Base-by-base conservation (phyloP, 2,329 filamentous ascomycete genomes). In the Simplicillium aogashimaense region DNA sequence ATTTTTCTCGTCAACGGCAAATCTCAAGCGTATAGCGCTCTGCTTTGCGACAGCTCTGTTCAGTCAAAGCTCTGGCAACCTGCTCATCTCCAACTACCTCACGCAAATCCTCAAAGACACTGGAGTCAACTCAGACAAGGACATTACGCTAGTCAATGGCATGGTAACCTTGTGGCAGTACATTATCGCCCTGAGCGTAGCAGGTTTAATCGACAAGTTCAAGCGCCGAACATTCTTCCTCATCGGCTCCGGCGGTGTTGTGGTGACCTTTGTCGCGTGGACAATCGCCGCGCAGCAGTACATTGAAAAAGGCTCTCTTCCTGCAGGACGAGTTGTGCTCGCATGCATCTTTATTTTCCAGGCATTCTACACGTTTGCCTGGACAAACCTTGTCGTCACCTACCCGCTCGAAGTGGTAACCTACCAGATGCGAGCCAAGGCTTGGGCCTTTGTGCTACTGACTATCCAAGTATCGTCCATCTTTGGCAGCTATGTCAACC, bases 321-420 rank as follows among this genome's bases (percentile, higher is more conserved):
- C 51, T 0, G 58, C 51, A 0, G 61, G 60, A 0, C 54, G 58
- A 1, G 47, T 62, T 1, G 63, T 66, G 0, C 46, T 67, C 3
- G 61, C 59, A 1, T 66, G 60, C 40, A 64, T 67, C 41, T 67
- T 67, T 43, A 38, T 66, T 29, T 66, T 64, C 47, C 57, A 64
- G 18, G 55, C 51, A 0, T 64, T 65, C 29, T 67, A 67, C 39
- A 64, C 59, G 0, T 55, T 65, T 29, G 64, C 59, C 1, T 69
- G 64, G 65, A 66, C 61, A 0, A 63, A 63, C 7, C 34, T 68
- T 34, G 56, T 66, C 3, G 63, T 67, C 1, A 63, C 63, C 0
- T 69, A 69, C 36, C 62, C 65, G 1, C 52, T 65, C 0, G 64
- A 67, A 44, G 51, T 67, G 7, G 58, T 64, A 5, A 59, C 63